Evolutionary conservation across 2,329 filamentous ascomycete genomes (phyloP).

Genomic region (Sporothrix brasiliensis): DNA sequence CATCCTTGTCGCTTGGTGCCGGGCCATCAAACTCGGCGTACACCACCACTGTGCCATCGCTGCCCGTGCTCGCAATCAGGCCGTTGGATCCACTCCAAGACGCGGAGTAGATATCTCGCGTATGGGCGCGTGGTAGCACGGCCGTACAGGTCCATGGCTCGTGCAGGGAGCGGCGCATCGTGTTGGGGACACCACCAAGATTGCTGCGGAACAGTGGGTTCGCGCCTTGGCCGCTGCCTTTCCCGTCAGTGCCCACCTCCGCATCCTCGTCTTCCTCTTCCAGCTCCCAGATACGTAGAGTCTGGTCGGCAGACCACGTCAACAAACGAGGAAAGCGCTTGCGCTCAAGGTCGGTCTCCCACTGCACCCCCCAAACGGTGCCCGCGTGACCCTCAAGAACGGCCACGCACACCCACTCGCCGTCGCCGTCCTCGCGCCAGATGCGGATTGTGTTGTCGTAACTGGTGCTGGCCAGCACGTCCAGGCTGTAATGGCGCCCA

Average conservation of each 20-base stretch:
- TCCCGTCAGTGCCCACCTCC: not conserved
- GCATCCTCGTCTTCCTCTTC: conserved; percentile 56
- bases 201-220: conserved; percentile 42
- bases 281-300: conserved; percentile 77
- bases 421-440: conserved; percentile 86
- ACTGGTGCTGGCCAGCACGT: conserved; percentile 84
- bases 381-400: conserved; percentile 77
- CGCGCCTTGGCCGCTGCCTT: conserved; percentile 38
- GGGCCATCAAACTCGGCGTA: conserved; percentile 63
- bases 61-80: conserved; percentile 81
- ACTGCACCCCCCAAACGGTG: conserved; percentile 89
- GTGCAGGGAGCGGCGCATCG: conserved; percentile 75
- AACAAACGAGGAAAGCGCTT: conserved; percentile 64
- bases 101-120: conserved; percentile 79
- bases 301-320: conserved; percentile 83
- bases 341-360: conserved; percentile 54
- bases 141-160: conserved; percentile 84
- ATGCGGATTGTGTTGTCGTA: conserved; percentile 91
- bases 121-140: conserved; percentile 73
- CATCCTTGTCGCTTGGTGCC: not conserved
- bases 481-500: conserved; percentile 54
- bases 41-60: conserved; percentile 78
- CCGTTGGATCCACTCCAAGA: conserved; percentile 80
- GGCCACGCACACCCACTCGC: conserved; percentile 88
- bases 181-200: conserved; percentile 76